Base-by-base conservation (phyloP, 148 eudicot genomes). In the Talinum fruticosum region DNA sequence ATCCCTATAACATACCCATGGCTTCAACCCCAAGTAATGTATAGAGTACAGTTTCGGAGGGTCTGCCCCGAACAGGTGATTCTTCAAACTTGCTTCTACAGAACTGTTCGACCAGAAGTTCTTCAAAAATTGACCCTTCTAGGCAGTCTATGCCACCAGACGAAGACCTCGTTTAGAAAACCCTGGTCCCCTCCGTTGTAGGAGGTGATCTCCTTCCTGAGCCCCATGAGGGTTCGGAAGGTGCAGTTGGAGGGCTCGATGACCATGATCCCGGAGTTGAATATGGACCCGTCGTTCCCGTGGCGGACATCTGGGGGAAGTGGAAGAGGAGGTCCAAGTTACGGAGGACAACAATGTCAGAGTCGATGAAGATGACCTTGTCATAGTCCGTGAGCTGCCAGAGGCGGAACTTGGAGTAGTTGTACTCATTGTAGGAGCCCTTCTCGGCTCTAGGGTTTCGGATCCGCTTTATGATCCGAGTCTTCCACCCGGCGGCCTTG, bases 161-260 rank as follows among this genome's bases (percentile, higher is more conserved):
- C 91, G n/a, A 93, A 96, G 0, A 96, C 84, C 82, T 96, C 99
- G 33, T 96, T 96, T 0, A 96, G 73, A 76, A 93, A 96, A 7
- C 99, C 99, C 64, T 96, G 99, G 61, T 96, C 99, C 1, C 99
- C 99, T 13, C 99, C 99, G 53, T 96, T 96, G 76, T 93, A 93
- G 0, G 99, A 96, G 0, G 89, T 81, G 10, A 96, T 88, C 66
- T 88, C 86, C 35, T 87, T 85, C 0, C 85, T 83, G 1, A 78
- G 85, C 4, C 84, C 78, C 99, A 96, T 93, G 1, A 96, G 82
- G 79, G 85, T 75, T 0, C 82, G 72, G 57, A 96, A 96, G 10
- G 97, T 96, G 75, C 99, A 93, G 14, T 89, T 91, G 0, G 99
- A 96, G 3, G 99, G 99, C 62, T 96, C 99, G 18, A 93, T 80